These are phyloP conservation scores for Arthroderma sp. DNA, from an alignment of 2,329 filamentous ascomycete species.

Conservation along the genomic window DNA sequence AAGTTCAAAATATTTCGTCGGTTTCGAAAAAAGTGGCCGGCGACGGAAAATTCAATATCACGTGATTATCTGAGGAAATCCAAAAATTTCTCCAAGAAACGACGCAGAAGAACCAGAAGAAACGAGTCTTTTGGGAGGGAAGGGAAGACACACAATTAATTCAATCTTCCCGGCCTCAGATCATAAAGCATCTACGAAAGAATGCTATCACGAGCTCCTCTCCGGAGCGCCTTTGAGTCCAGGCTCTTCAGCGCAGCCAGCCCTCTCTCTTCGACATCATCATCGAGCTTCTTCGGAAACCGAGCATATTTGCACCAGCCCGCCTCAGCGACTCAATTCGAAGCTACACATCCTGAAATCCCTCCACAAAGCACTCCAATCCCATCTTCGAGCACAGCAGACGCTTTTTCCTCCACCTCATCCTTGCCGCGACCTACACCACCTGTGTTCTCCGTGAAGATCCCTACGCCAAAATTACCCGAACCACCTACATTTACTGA, in stretches of 20 bases:
- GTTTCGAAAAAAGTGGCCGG: no score
- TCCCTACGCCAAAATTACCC: conserved; percentile 20
- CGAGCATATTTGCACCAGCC: conserved; percentile 32
- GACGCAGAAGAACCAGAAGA: no score
- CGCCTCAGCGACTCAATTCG: conserved; percentile 18
- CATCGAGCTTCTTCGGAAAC: conserved; percentile 14
- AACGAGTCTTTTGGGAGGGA: no score
- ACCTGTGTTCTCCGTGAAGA: conserved; percentile 8
- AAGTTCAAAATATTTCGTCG: no score
- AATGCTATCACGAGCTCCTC: conserved; percentile 27
- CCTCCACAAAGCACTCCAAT: conserved; percentile 13
- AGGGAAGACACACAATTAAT: no score
- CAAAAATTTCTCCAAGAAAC: no score
- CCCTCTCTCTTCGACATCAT: conserved; percentile 6
- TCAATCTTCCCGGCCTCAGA: no score
- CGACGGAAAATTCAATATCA: no score
- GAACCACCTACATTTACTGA: conserved; percentile 24
- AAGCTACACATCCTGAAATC: conserved; percentile 17
- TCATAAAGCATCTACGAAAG: background rate
- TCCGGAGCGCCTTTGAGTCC: conserved; percentile 17
- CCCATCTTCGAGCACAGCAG: conserved; percentile 15
- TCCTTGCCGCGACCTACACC: conserved; percentile 4
- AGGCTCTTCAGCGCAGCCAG: conserved; percentile 3
- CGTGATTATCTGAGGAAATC: no score
- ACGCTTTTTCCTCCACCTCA: conserved; percentile 11